Percentiles rank a stretch among this genome's conserved stretches.
Conservation (phyloP, 148 eudicot species). For the Selenicereus undatus region DNA sequence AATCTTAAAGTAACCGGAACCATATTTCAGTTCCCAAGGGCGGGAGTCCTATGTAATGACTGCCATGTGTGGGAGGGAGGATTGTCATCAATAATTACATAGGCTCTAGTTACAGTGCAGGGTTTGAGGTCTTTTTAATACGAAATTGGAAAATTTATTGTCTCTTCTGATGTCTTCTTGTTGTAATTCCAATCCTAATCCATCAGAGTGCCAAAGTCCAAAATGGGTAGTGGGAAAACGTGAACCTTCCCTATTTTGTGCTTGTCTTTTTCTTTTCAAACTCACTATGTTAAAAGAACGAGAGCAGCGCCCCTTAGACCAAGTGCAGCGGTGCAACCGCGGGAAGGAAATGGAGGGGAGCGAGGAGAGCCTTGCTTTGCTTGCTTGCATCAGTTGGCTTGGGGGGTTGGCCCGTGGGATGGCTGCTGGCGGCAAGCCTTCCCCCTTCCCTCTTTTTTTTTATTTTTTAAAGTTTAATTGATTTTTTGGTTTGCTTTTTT, state of each 20-base stretch:
- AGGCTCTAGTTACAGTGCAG: background rate
- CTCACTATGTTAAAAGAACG: too few species aligned
- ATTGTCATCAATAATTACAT: background rate
- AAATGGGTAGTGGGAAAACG: background rate
- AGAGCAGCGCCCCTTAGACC: too few species aligned
- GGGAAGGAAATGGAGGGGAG: too few species aligned
- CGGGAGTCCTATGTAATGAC: background rate
- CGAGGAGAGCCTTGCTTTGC: too few species aligned
- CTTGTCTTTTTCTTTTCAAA: background rate
- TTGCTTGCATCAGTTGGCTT: too few species aligned
- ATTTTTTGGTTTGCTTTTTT: too few species aligned
- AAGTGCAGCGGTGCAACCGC: too few species aligned
- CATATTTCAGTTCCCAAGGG: constrained; percentile 1
- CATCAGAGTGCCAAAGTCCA: background rate
- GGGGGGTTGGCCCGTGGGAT: too few species aligned
- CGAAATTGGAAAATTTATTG: background rate
- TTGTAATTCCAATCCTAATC: background rate
- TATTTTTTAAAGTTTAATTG: too few species aligned
- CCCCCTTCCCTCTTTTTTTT: too few species aligned
- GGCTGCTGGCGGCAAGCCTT: too few species aligned
- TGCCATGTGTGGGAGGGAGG: background rate
- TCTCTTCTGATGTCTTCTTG: background rate
- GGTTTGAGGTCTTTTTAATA: background rate
- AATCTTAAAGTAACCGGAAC: background rate
- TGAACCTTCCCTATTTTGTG: background rate